Base-by-base conservation (phyloP, 1,139 yeast genomes). In the Lodderomyces margitis region DNA sequence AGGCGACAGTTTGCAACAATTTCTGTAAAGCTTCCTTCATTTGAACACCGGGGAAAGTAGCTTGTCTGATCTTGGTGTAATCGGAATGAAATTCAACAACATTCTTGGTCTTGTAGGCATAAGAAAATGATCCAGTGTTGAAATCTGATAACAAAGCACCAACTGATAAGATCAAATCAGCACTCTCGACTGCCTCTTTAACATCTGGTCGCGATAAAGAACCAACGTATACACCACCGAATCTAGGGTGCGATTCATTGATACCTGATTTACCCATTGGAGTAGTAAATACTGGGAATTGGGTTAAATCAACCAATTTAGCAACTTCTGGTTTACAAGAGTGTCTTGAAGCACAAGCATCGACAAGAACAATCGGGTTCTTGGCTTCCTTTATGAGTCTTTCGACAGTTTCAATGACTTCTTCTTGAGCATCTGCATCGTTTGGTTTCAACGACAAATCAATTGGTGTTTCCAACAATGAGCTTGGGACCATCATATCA, bases 121-220 rank as follows among this genome's bases (percentile, higher is more conserved):
- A 87, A 30, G 92, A 81, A 75, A 87, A 87, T 14, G 95, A 84
- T 59, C 95, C 95, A 45, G 96, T 87, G 74, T 87, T 87, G 78
- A 84, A 87, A 66, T 87, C 95, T 36, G 95, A 86, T 58, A 87
- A 71, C 57, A 87, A 70, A 39, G 91, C 91, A 62, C 96, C 96
- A 51, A 87, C 75, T 14, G 91, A 82, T 46, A 87, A 63, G 46
- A 87, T 74, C 64, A 87, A 74, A 66, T 87, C 96, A 30, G 95
- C 77, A 39, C 74, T 62, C 64, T 87, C 95, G 45, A 87, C 94
- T 33, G 83, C 78, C 51, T 78, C 81, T 61, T 82, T 82, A 39
- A 87, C 92, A 47, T 78, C 85, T 46, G 92, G 92, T 48, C 76
- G 68, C 36, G 94, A 82, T 57, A 87, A 70, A n/a, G 86, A 76